phyloP scores from a whole-genome alignment of 495 filamentous ascomycete species.

The Penicillium robsamsonii region DNA sequence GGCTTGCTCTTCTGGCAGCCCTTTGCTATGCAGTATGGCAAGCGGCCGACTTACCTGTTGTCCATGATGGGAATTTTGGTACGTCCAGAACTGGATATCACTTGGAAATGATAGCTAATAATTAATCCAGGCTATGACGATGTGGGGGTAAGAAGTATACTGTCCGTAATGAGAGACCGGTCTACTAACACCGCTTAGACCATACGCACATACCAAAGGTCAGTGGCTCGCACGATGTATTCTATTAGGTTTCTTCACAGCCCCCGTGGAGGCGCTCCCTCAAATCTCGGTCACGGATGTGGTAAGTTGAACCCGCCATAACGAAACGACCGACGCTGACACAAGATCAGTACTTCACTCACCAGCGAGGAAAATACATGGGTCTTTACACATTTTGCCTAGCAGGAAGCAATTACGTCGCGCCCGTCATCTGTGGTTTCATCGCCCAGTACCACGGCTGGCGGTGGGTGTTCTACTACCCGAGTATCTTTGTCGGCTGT shows the following conservation, averaged over 20 bases:
- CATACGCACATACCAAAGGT: conserved; percentile 47
- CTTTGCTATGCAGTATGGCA: conserved; percentile 63
- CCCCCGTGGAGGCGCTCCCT: conserved; percentile 62
- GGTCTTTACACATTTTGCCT: conserved; percentile 62
- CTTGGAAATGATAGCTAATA: neutral
- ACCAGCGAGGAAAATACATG: conserved; percentile 64
- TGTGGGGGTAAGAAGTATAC: conserved; percentile 41
- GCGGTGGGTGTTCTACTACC: conserved; percentile 65
- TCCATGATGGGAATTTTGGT: conserved; percentile 55
- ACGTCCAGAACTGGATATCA: conserved; percentile 10
- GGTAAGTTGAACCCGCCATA: conserved; percentile 24
- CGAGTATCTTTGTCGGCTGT: conserved; percentile 57
- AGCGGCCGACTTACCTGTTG: conserved; percentile 60
- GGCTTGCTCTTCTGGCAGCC: conserved; percentile 69
- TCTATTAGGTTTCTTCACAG: conserved; percentile 61
- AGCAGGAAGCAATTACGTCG: conserved; percentile 63
- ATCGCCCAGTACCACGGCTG: conserved; percentile 63
- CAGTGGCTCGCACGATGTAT: conserved; percentile 65
- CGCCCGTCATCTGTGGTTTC: conserved; percentile 64
- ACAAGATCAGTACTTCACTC: conserved; percentile 55
- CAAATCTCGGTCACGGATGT: conserved; percentile 63
- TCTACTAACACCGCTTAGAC: conserved; percentile 21
- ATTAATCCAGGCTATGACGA: conserved; percentile 28
- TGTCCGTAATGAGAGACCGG: neutral
- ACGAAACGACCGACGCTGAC: neutral